Evolutionary conservation across 2,329 filamentous ascomycete species (phyloP).

Genomic region (Cryphonectria radicalis): DNA sequence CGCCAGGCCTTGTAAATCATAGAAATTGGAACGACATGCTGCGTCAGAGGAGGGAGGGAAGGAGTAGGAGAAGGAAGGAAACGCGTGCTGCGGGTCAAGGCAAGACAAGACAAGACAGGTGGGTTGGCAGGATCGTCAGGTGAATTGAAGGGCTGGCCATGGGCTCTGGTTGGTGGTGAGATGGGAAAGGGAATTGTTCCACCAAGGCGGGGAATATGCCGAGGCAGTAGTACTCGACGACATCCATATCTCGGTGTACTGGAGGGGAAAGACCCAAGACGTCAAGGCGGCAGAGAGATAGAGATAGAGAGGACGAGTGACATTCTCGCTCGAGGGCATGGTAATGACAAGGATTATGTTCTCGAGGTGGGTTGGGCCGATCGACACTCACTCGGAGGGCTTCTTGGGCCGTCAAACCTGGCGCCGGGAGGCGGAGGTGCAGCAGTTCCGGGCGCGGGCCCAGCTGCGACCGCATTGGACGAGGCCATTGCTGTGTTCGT

Average conservation of each 20-base stretch:
- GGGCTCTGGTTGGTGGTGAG: background rate
- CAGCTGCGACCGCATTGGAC: slow-evolving; percentile 34
- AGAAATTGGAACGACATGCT: slow-evolving; percentile 4
- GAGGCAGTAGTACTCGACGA: slow-evolving; percentile 11
- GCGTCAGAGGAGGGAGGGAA: background rate
- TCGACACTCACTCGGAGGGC: slow-evolving; percentile 61
- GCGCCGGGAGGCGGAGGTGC: slow-evolving; percentile 2
- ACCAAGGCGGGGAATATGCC: slow-evolving; percentile 11
- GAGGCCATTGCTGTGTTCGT: slow-evolving; percentile 38
- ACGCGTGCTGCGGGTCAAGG: background rate
- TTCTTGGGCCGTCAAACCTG: slow-evolving; percentile 62
- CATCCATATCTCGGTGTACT: background rate
- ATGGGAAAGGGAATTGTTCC: background rate
- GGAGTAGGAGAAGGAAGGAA: background rate
- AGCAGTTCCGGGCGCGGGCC: slow-evolving; percentile 10
- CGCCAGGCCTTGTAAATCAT: slow-evolving; percentile 4
- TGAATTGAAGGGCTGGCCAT: background rate
- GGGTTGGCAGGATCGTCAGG: background rate
- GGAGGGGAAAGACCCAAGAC: background rate
- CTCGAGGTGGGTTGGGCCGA: slow-evolving; percentile 11
- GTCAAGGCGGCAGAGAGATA: background rate
- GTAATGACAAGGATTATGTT: background rate
- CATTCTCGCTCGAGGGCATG: background rate
- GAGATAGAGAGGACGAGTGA: background rate
- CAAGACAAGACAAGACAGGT: background rate